phyloP scores from a whole-genome alignment of 441 rosid species.

The Gossypium davidsonii region DNA sequence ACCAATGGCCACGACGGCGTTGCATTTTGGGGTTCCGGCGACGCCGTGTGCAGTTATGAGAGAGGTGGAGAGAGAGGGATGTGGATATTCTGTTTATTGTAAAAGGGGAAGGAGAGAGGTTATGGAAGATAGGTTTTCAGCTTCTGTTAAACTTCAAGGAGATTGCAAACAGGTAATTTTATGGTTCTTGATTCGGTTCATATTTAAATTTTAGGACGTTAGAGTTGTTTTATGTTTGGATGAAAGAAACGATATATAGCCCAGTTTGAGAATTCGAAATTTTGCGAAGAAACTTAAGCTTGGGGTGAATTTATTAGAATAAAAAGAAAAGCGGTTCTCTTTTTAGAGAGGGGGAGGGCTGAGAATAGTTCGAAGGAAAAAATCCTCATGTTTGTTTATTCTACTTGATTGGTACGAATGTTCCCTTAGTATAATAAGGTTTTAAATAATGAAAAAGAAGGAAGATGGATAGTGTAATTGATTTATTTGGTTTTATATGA shows the following conservation, averaged over 20 bases:
- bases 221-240: too few species aligned
- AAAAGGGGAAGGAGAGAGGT: conserved; percentile 62
- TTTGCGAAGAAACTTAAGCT: neutral
- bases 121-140: conserved; percentile 74
- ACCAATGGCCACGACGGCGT: conserved; percentile 33
- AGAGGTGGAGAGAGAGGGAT: conserved; percentile 35
- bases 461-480: neutral
- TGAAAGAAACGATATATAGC: too few species aligned
- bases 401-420: neutral
- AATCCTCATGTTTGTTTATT: neutral
- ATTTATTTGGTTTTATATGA: neutral
- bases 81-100: conserved; percentile 56
- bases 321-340: neutral
- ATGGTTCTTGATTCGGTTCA: neutral
- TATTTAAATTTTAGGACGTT: too few species aligned
- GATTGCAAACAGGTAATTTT: conserved; percentile 42
- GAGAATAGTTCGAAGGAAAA: neutral
- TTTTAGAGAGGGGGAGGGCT: neutral
- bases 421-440: neutral
- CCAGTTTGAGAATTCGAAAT: too few species aligned
- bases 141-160: conserved; percentile 37
- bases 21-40: conserved; percentile 20
- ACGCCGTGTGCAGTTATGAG: conserved; percentile 28
- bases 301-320: neutral
- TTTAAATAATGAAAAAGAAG: neutral